Conservation (phyloP, 176 grass and related monocot species). For the Rhipidocladum racemiflorum region DNA sequence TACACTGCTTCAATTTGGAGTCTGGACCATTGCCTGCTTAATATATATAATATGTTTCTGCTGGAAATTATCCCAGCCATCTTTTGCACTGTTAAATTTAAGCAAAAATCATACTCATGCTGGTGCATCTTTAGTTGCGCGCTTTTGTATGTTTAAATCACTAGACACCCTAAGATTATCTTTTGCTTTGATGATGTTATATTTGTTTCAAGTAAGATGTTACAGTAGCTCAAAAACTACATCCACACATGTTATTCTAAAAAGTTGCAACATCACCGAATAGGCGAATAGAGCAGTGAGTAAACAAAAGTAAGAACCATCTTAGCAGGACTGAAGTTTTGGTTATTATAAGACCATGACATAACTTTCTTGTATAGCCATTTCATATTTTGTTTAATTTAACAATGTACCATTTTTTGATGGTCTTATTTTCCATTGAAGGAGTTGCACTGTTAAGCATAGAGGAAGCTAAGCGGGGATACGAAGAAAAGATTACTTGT, state of each 20-base stretch:
- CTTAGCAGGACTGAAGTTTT: conserved; percentile 7
- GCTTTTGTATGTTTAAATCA: conserved; percentile 5
- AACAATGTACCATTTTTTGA: conserved; percentile 14
- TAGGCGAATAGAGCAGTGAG: neutral
- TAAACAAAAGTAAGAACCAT: conserved; percentile 1
- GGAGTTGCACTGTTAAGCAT: conserved; percentile 28
- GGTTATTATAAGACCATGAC: conserved; percentile 9
- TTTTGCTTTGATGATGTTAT: neutral
- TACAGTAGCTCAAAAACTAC: neutral
- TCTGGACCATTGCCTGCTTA: neutral
- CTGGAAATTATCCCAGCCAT: neutral
- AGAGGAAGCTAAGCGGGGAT: conserved; percentile 52
- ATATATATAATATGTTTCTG: conserved; percentile 15
- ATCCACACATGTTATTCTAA: neutral
- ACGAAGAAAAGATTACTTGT: conserved; percentile 42
- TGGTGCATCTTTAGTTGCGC: neutral
- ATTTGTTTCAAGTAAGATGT: conserved; percentile 1
- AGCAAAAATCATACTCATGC: neutral
- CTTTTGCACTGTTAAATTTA: neutral
- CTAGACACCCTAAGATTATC: neutral
- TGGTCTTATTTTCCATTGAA: conserved; percentile 31
- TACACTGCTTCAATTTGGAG: conserved; percentile 17
- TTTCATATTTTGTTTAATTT: neutral
- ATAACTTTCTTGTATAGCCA: conserved; percentile 16
- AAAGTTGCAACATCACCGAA: conserved; percentile 2